phyloP scores from a whole-genome alignment of 228 moss, liverwort and hornwort genomes.

The Sphagnum magellanicum region DNA sequence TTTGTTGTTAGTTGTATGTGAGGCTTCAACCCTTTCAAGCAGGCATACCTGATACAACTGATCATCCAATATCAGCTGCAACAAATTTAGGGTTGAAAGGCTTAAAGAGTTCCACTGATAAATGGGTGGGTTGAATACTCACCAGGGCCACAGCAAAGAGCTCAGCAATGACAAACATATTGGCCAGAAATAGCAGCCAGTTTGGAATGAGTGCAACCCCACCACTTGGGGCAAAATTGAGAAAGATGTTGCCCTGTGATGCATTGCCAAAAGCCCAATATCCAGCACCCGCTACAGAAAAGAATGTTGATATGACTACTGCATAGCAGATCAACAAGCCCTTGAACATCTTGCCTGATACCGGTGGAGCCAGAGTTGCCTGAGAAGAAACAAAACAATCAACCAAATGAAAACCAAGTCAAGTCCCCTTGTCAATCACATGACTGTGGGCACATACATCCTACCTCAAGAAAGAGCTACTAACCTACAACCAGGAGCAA shows the following conservation, averaged over 20 bases:
- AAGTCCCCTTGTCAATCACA: background rate
- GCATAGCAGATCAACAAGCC: conserved; percentile 50
- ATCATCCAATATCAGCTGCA: background rate
- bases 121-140: background rate
- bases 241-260: conserved; percentile 35
- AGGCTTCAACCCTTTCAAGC: background rate
- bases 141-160: conserved; percentile 58
- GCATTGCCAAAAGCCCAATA: conserved; percentile 74
- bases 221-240: conserved; percentile 36
- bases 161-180: conserved; percentile 42
- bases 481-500: background rate
- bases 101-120: background rate
- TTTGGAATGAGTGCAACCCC: conserved; percentile 41
- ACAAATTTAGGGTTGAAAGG: background rate
- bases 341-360: conserved; percentile 57
- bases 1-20: background rate
- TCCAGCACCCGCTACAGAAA: conserved; percentile 44
- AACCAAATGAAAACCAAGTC: background rate
- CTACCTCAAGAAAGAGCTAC: background rate
- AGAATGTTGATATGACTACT: conserved; percentile 51
- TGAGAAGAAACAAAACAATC: conserved; percentile 5
- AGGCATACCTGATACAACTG: background rate
- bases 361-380: conserved; percentile 70
- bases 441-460: background rate
- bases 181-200: conserved; percentile 49